Conservation (phyloP, 768 basidiomycete species). For the Amanita phalloides region DNA sequence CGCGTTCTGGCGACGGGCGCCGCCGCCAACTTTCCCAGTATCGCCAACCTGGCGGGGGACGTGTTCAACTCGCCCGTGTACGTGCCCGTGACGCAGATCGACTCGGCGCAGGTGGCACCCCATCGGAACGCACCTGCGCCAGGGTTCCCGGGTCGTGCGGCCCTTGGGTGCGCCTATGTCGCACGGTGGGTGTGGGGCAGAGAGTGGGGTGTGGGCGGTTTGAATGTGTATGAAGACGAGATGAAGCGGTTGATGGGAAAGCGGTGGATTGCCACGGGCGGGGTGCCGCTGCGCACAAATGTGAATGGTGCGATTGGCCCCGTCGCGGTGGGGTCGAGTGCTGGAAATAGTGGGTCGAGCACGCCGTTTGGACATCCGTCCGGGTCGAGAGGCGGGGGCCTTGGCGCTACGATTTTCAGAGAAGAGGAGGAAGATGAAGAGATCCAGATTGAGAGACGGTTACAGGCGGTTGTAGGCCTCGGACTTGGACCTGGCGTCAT, state of each 20-base stretch:
- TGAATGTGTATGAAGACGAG: constrained; percentile 73
- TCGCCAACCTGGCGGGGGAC: constrained; percentile 72
- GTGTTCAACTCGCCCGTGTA: constrained; percentile 77
- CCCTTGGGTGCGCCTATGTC: constrained; percentile 67
- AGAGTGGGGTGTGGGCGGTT: constrained; percentile 37
- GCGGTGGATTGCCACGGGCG: constrained; percentile 63
- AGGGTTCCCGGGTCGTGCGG: constrained; percentile 60
- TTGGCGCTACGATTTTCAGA: constrained; percentile 37
- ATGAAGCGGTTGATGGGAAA: constrained; percentile 59
- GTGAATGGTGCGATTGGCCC: constrained; percentile 28
- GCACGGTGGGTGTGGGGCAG: constrained; percentile 84
- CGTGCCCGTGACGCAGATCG: constrained; percentile 65
- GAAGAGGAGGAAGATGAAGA: constrained; percentile 76
- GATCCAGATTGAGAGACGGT: constrained; percentile 39
- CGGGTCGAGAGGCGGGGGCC: constrained; percentile 15
- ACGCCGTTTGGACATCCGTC: constrained; percentile 49
- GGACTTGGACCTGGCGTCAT: constrained; percentile 15
- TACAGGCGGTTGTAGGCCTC: constrained; percentile 10
- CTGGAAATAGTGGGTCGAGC: constrained; percentile 55
- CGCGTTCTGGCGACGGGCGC: constrained; percentile 68
- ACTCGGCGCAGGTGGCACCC: constrained; percentile 59
- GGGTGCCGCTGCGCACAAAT: constrained; percentile 47
- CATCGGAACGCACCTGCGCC: constrained; percentile 66
- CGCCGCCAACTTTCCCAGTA: constrained; percentile 75
- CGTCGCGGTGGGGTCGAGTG: constrained; percentile 20